A percentile compares a stretch with the other conserved stretches of the same genome.
These are phyloP conservation scores for Paragyromitra xinjiangensis DNA, from an alignment of 495 filamentous ascomycete genomes.

Conservation along the genomic window DNA sequence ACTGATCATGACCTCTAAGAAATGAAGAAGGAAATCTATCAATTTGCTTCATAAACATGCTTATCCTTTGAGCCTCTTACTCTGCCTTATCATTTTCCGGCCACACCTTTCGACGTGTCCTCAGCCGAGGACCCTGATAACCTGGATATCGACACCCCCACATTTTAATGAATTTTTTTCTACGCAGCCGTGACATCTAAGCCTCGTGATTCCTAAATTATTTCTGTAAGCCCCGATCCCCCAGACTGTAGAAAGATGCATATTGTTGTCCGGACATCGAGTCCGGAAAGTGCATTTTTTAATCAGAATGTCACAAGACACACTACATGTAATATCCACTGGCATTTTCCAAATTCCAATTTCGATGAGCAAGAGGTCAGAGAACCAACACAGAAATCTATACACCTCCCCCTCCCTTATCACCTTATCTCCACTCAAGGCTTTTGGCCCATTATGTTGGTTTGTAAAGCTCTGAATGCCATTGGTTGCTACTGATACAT, in stretches of 20 bases:
- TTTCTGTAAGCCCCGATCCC: background rate
- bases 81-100: background rate
- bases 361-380: background rate
- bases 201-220: background rate
- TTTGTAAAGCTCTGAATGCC: background rate
- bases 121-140: background rate
- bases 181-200: background rate
- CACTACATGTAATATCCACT: background rate
- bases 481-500: background rate
- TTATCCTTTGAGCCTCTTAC: background rate
- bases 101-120: conserved; percentile 15
- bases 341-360: background rate
- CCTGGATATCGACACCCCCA: background rate
- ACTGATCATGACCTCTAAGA: background rate
- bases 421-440: too few species aligned
- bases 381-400: background rate
- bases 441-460: background rate
- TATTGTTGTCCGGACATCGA: background rate
- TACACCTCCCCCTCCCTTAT: background rate
- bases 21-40: background rate
- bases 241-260: background rate
- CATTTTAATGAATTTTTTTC: background rate
- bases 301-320: background rate
- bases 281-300: background rate
- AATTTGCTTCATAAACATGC: background rate